Conservation (phyloP, 768 basidiomycete species). For the Lanmaoa rubissima region DNA sequence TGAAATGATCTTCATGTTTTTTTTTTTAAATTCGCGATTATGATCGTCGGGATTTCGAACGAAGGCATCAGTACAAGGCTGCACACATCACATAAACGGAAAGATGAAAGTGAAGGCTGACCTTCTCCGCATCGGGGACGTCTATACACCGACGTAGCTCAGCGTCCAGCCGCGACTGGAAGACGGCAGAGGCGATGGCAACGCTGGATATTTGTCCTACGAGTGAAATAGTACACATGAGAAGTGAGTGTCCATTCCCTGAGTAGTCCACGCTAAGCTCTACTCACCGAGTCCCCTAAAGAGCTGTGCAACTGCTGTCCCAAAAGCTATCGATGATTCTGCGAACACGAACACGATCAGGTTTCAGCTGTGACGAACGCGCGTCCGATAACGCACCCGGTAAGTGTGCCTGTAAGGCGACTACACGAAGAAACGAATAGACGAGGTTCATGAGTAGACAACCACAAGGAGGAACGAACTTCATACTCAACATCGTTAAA, state of each 20-base stretch:
- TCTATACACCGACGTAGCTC: constrained; percentile 12
- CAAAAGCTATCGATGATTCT: constrained; percentile 1
- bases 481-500: constrained; percentile 10
- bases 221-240: background rate
- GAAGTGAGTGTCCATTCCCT: background rate
- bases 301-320: constrained; percentile 8
- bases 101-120: background rate
- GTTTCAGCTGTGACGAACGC: background rate
- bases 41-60: background rate
- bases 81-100: background rate
- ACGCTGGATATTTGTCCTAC: constrained; percentile 13
- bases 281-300: constrained; percentile 13
- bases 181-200: constrained; percentile 17
- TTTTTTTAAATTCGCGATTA: background rate
- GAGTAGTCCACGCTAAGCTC: background rate
- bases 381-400: background rate
- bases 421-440: background rate
- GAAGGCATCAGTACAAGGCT: background rate
- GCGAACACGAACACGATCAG: background rate
- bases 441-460: background rate
- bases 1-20: constrained; percentile 3
- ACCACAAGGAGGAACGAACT: background rate
- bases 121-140: constrained; percentile 9
- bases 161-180: constrained; percentile 12
- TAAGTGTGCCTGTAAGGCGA: constrained; percentile 15